These are phyloP conservation scores for Raphanus sativus DNA, from an alignment of 345 rosid species.

Conservation along the genomic window DNA sequence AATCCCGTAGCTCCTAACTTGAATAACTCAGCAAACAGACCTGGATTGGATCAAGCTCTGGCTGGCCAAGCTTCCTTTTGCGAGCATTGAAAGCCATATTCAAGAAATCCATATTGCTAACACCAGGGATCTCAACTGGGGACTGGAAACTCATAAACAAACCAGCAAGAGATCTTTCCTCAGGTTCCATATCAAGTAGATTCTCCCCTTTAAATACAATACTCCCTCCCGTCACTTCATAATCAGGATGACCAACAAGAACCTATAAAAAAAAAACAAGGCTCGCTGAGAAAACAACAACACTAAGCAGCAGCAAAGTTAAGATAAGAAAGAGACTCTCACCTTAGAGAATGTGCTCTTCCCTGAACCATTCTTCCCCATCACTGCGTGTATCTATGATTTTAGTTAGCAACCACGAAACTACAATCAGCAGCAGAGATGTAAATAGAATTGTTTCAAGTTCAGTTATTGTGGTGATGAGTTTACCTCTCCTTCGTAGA, in stretches of 20 bases:
- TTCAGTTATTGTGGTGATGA: neutral
- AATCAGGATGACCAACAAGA: slow-evolving; percentile 95
- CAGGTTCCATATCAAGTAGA: slow-evolving; percentile 92
- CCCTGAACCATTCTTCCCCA: slow-evolving; percentile 99
- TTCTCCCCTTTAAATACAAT: slow-evolving; percentile 73
- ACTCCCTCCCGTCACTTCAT: slow-evolving; percentile 90
- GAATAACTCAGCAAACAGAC: slow-evolving; percentile 30
- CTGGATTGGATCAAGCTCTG: slow-evolving; percentile 90
- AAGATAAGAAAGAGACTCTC: neutral
- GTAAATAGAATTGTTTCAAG: neutral
- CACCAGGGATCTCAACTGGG: slow-evolving; percentile 94
- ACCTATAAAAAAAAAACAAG: slow-evolving; percentile 46
- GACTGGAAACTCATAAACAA: slow-evolving; percentile 95
- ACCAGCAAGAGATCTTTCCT: slow-evolving; percentile 93
- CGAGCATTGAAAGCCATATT: slow-evolving; percentile 96
- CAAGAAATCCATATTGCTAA: slow-evolving; percentile 85
- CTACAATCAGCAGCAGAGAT: slow-evolving; percentile 15
- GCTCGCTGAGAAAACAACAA: slow-evolving; percentile 12
- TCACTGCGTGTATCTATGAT: slow-evolving; percentile 77
- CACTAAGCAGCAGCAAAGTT: neutral
- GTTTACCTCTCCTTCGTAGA: slow-evolving; percentile 88
- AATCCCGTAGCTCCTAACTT: neutral
- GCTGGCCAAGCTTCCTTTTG: slow-evolving; percentile 65
- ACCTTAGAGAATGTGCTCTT: slow-evolving; percentile 97
- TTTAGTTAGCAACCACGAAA: slow-evolving; percentile 9